Evolutionary conservation across 768 basidiomycete species (phyloP).

Genomic region (Symmetrospora coprosmae): DNA sequence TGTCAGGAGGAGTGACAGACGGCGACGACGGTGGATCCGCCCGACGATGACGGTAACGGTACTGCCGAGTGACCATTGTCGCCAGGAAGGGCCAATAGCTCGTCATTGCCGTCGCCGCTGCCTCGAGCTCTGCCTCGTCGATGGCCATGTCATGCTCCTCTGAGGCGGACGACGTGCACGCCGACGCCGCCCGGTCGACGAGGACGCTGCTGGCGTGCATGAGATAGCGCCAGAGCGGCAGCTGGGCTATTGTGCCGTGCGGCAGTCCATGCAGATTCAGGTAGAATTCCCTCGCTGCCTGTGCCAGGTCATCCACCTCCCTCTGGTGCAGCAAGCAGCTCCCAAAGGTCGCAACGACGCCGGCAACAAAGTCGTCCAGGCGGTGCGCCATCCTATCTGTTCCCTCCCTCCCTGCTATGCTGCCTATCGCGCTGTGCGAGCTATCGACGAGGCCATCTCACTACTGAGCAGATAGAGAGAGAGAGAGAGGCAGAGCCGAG

Average conservation of each 20-base stretch:
- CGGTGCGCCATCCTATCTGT: background rate
- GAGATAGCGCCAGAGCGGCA: conserved; percentile 17
- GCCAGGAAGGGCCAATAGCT: conserved; percentile 6
- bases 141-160: too few species aligned
- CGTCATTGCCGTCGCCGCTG: background rate
- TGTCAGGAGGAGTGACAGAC: too few species aligned
- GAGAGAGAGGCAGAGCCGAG: too few species aligned
- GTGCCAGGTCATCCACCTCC: background rate
- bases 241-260: background rate
- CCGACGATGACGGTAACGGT: too few species aligned
- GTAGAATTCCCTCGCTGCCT: background rate
- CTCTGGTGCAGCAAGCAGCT: background rate
- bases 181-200: background rate
- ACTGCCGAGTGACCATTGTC: background rate
- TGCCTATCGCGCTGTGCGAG: too few species aligned
- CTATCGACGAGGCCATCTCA: too few species aligned
- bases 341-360: conserved; percentile 4
- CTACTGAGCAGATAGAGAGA: too few species aligned
- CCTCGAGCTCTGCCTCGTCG: background rate
- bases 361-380: background rate
- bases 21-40: too few species aligned
- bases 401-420: too few species aligned
- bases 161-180: background rate
- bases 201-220: background rate
- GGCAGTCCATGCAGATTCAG: background rate